Percentiles rank a stretch among this genome's conserved stretches.
Evolutionary conservation across 2,329 filamentous ascomycete genomes (phyloP).

Genomic region (Monosporascus ibericus): DNA sequence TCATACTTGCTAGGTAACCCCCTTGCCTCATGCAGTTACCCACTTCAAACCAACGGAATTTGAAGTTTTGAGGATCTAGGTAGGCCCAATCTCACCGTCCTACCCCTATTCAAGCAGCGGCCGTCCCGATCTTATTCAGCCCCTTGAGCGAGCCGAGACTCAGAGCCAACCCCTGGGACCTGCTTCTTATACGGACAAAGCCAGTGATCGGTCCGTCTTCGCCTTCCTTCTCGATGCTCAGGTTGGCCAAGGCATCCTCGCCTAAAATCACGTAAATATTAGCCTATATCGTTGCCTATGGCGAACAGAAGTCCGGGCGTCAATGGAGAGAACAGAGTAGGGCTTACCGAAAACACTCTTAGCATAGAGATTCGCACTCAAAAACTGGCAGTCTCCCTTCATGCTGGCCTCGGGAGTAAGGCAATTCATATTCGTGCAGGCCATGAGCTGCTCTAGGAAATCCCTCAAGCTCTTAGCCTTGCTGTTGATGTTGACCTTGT

Average conservation of each 20-base stretch:
- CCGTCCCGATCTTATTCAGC: constrained; percentile 69
- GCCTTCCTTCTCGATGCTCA: constrained; percentile 97
- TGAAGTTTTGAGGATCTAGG: not conserved
- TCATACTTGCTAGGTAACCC: too few species aligned
- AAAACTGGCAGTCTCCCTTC: constrained; percentile 95
- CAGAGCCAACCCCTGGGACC: constrained; percentile 88
- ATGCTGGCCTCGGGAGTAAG: constrained; percentile 92
- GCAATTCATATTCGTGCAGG: constrained; percentile 97
- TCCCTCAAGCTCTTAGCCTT: constrained; percentile 88
- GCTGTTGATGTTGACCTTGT: constrained; percentile 99
- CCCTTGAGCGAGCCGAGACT: constrained; percentile 94
- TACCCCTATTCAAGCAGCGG: constrained; percentile 20
- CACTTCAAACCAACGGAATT: not conserved
- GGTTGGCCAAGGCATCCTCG: constrained; percentile 93
- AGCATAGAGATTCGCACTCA: constrained; percentile 95
- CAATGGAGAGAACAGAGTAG: constrained; percentile 18
- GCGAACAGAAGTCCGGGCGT: not conserved
- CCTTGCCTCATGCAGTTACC: too few species aligned
- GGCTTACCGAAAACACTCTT: constrained; percentile 92
- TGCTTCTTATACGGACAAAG: constrained; percentile 95
- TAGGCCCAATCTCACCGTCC: not conserved
- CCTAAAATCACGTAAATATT: constrained; percentile 48
- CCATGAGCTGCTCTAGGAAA: constrained; percentile 92
- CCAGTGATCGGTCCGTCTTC: constrained; percentile 93
- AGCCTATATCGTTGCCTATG: not conserved